Evolutionary conservation across 306 rosid species (phyloP), one percentile per base, ranked within the genome.

Genomic region (Dryas drummondii): DNA sequence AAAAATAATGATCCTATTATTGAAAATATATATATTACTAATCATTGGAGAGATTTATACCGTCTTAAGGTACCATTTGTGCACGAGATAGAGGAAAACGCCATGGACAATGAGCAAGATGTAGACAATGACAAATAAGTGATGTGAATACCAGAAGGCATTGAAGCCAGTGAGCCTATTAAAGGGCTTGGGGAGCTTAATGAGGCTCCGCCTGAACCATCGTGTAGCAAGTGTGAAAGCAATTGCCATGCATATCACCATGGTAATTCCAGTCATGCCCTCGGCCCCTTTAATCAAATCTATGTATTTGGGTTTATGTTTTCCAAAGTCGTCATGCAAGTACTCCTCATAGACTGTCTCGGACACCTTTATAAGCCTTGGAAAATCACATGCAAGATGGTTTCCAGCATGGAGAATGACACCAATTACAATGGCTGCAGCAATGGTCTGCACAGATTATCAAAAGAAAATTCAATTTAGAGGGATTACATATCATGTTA

Each of bases 101-200:
- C 99, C 99, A 68, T 96, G 99, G 83, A 90, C 11, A 78, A 96
- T 41, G 77, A 96, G 97, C 83, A 96, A 86, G 83, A 76, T 75
- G 65, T 96, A 96, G 74, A 92, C 99, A 63, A 96, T 77, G 88
- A 92, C 92, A 84, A 96, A 92, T 53, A 92, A 90, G 84, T 96
- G 99, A 84, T 96, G 99, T 49, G 99, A 96, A 88, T 96, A 96
- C 98, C 99, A 96, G 85, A 96, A 96, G 71, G 99, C 98, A 66
- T 96, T 96, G 87, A 78, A 96, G 69, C 99, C 99, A 11, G 97
- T 96, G 74, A 92, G 91, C 86, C 96, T 86, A 73, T 84, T 89
- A 81, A 96, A 86, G 53, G 99, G 99, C 83, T 84, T 89, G 50
- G 99, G 99, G 27, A 96, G 86, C 87, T 92, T 92, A 82, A 96